Evolutionary conservation across 2,329 filamentous ascomycete genomes (phyloP), one percentile per base, ranked within the genome.

Genomic region (Epichloe baconii): DNA sequence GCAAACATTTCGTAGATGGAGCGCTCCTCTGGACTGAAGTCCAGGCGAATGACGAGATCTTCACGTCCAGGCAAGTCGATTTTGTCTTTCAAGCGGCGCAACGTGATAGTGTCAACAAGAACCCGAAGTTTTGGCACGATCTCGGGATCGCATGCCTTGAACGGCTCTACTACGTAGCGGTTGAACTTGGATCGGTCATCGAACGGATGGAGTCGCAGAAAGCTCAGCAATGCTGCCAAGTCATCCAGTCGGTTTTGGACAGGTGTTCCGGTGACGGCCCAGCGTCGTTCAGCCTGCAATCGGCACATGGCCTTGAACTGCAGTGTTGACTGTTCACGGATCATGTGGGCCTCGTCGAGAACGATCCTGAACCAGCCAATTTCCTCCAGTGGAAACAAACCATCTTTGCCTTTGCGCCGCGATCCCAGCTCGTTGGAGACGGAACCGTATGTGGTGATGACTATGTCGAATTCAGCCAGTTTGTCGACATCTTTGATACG

Each of bases 221-320:
- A 97, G 35, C 84, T 86, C 53, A 95, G 82, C 3, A 97, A 73
- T 1, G 91, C 86, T 14, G 88, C 86, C 21, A 97, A 75, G 64
- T 98, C 93, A 57, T 94, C 89, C 2, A 97, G 75, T 4, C 87
- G 83, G 62, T 98, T 98, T 67, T 97, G 91, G 8, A 97, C 87
- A 0, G 90, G 93, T 0, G 93, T 97, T 50, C 91, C 93, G 0
- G 93, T 97, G n/a, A 97, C 88, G 3, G 90, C 91, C 93, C 93
- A 98, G 36, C 90, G 83, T 35, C 90, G 81, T 61, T 86, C 79
- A 2, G 89, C 87, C 54, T 86, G 77, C 3, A 97, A 73, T 19
- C 80, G 78, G 56, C 88, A 90, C 19, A 93, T 87, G 3, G 88
- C 87, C 64, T 90, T 88, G 50, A 89, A 94, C 58, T 91, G 85